Conservation (phyloP, 176 grass and related monocot genomes). For the Eremochloa ophiuroides region DNA sequence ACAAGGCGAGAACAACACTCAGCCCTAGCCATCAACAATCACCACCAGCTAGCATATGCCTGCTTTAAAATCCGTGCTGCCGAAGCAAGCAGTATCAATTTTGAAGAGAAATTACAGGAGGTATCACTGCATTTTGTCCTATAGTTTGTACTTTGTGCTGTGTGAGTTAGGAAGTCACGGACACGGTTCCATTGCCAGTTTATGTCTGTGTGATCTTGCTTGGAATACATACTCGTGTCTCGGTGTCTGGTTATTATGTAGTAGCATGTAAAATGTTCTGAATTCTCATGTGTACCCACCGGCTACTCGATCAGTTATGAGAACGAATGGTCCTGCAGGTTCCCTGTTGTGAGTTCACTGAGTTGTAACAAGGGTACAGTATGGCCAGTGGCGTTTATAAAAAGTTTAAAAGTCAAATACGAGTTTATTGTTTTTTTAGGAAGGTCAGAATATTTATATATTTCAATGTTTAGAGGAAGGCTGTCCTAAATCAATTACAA, state of each 20-base stretch:
- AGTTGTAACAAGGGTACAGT: too few relatives aligned
- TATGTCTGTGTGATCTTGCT: background rate
- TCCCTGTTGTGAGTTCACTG: too few relatives aligned
- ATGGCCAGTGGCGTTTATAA: too few relatives aligned
- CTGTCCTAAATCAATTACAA: too few relatives aligned
- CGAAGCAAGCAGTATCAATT: background rate
- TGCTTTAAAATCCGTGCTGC: background rate
- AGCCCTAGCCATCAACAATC: background rate
- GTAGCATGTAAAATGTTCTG: background rate
- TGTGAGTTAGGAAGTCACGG: background rate
- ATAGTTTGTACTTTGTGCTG: background rate
- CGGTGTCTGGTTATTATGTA: background rate
- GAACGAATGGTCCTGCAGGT: too few relatives aligned
- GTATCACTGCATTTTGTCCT: background rate
- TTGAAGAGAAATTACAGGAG: background rate
- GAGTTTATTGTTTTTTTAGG: too few relatives aligned
- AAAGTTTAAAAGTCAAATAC: too few relatives aligned
- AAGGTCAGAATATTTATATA: too few relatives aligned
- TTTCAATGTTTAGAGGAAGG: too few relatives aligned
- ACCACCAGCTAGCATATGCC: background rate
- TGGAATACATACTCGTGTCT: background rate
- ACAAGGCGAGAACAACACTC: background rate
- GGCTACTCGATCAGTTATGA: background rate
- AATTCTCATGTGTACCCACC: background rate
- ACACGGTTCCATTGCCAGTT: background rate